Evolutionary conservation across 2,329 filamentous ascomycete species (phyloP).

Genomic region (Cladosporium sp.): DNA sequence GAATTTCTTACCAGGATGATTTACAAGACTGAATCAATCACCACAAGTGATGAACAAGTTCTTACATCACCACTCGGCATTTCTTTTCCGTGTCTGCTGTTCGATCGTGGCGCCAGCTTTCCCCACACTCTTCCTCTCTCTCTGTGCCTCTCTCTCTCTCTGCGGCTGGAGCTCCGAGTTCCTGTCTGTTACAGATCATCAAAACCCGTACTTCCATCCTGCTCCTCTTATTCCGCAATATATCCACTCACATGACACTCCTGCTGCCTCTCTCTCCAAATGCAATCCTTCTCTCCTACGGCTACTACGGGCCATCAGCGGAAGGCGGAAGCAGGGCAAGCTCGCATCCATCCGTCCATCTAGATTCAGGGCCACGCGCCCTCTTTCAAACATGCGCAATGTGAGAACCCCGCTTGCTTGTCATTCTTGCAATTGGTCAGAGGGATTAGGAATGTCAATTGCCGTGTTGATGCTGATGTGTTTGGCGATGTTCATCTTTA

Average conservation of each 20-base stretch:
- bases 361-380: background rate
- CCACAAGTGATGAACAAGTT: background rate
- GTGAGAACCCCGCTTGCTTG: background rate
- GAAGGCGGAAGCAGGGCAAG: background rate
- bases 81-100: background rate
- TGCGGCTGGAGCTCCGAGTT: background rate
- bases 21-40: too few relatives aligned
- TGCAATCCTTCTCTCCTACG: background rate
- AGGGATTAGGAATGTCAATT: too few relatives aligned
- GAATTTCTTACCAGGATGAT: too few relatives aligned
- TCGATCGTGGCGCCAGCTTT: conserved; percentile 10
- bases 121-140: background rate
- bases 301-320: background rate
- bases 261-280: background rate
- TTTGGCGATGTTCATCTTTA: too few relatives aligned
- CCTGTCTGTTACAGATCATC: background rate
- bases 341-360: background rate
- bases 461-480: too few relatives aligned
- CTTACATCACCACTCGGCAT: conserved; percentile 4
- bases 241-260: background rate
- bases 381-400: background rate
- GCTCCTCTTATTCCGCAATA: background rate
- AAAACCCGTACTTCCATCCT: background rate
- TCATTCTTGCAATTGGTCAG: too few relatives aligned
- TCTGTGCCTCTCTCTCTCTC: too few relatives aligned